These are phyloP conservation scores for Ophiostoma sp. DNA, from an alignment of 2,329 filamentous ascomycete species.

Conservation along the genomic window DNA sequence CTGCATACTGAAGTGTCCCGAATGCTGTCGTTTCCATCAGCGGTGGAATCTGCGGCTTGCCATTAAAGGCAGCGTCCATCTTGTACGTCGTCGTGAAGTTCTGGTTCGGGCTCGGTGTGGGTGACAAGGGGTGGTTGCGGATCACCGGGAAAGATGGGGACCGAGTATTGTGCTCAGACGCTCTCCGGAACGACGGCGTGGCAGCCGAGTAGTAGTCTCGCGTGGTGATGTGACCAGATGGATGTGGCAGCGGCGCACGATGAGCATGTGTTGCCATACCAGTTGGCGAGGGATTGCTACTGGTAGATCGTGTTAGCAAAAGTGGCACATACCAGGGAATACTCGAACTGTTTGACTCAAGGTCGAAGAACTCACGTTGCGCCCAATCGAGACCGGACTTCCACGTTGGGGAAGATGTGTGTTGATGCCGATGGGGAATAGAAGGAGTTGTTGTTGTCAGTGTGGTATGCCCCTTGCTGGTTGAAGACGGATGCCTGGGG, in stretches of 20 bases:
- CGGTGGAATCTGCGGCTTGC: slow-evolving; percentile 48
- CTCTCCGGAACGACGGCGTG: slow-evolving; percentile 45
- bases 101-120: slow-evolving; percentile 47
- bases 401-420: slow-evolving; percentile 43
- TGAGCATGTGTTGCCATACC: slow-evolving; percentile 53
- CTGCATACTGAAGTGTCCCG: slow-evolving; percentile 57
- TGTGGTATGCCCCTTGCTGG: slow-evolving; percentile 44
- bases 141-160: slow-evolving; percentile 48
- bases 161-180: slow-evolving; percentile 47
- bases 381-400: slow-evolving; percentile 7
- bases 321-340: slow-evolving; percentile 17
- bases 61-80: slow-evolving; percentile 47
- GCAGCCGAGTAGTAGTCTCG: slow-evolving; percentile 51
- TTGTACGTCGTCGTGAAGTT: slow-evolving; percentile 40
- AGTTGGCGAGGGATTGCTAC: slow-evolving; percentile 47
- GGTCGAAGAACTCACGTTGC: not conserved
- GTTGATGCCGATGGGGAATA: slow-evolving; percentile 42
- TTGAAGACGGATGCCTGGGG: slow-evolving; percentile 44
- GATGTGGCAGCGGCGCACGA: slow-evolving; percentile 49
- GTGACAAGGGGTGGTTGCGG: slow-evolving; percentile 49
- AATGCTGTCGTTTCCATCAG: slow-evolving; percentile 47
- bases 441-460: slow-evolving; percentile 45
- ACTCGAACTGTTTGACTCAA: not conserved
- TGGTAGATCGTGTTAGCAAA: slow-evolving; percentile 24
- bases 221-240: slow-evolving; percentile 44